These are phyloP conservation scores for Russula brevipes DNA, from an alignment of 768 basidiomycete genomes.

Conservation along the genomic window DNA sequence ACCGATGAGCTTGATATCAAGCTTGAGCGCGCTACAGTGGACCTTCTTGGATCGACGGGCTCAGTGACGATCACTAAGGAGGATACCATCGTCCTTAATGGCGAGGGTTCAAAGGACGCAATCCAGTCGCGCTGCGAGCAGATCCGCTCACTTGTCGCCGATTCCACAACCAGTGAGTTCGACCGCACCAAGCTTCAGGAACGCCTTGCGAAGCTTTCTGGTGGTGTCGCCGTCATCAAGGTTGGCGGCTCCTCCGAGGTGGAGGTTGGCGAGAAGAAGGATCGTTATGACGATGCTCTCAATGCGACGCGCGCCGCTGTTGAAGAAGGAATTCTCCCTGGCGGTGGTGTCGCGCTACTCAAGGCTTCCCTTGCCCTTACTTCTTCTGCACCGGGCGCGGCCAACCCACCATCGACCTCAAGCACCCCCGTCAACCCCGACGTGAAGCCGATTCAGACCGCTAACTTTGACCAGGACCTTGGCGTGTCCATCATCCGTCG, in stretches of 20 bases:
- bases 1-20: slow-evolving; percentile 91
- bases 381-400: slow-evolving; percentile 36
- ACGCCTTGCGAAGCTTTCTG: slow-evolving; percentile 90
- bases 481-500: slow-evolving; percentile 90
- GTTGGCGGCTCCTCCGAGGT: slow-evolving; percentile 93
- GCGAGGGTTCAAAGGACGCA: slow-evolving; percentile 83
- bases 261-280: slow-evolving; percentile 99
- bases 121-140: slow-evolving; percentile 95
- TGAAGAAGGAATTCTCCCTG: slow-evolving; percentile 97
- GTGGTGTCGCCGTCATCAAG: slow-evolving; percentile 98
- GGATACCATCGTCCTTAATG: slow-evolving; percentile 94
- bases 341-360: slow-evolving; percentile 90
- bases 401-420: slow-evolving; percentile 9
- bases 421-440: slow-evolving; percentile 42
- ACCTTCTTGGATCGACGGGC: slow-evolving; percentile 88
- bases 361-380: slow-evolving; percentile 73
- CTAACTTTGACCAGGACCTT: slow-evolving; percentile 97
- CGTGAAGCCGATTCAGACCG: slow-evolving; percentile 64
- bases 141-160: slow-evolving; percentile 77
- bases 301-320: slow-evolving; percentile 98
- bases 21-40: slow-evolving; percentile 82
- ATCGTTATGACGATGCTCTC: slow-evolving; percentile 93
- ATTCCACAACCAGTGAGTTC: slow-evolving; percentile 84
- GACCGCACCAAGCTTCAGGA: slow-evolving; percentile 95
- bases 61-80: slow-evolving; percentile 95